Evolutionary conservation across 2,329 filamentous ascomycete genomes (phyloP).

Genomic region (Metarhizium sp.): DNA sequence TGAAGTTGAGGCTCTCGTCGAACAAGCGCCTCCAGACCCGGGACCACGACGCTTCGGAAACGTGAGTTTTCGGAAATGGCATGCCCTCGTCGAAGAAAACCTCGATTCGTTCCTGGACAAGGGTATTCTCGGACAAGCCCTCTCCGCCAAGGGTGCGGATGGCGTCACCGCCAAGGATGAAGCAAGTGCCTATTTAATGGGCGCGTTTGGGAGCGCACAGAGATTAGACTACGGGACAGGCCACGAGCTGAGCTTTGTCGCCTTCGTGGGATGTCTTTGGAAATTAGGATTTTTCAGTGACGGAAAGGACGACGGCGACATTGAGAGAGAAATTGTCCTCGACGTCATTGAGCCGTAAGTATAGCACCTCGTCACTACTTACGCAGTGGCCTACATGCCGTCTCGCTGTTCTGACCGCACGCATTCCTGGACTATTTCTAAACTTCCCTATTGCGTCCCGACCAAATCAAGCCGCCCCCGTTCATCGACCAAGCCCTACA

Average conservation of each 20-base stretch:
- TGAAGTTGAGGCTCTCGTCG: slow-evolving; percentile 56
- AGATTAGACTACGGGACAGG: slow-evolving; percentile 92
- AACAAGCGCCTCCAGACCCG: slow-evolving; percentile 72
- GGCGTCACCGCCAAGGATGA: slow-evolving; percentile 51
- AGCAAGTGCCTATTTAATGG: slow-evolving; percentile 69
- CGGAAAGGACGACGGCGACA: slow-evolving; percentile 37
- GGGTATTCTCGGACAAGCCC: slow-evolving; percentile 19
- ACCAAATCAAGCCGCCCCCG: background rate
- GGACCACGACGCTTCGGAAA: slow-evolving; percentile 91
- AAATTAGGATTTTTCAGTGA: slow-evolving; percentile 72
- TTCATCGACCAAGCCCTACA: background rate
- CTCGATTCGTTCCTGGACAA: slow-evolving; percentile 28
- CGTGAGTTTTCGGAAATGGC: slow-evolving; percentile 80
- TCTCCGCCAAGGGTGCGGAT: slow-evolving; percentile 12
- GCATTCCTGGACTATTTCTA: too few species aligned
- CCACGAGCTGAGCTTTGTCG: slow-evolving; percentile 89
- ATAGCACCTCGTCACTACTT: background rate
- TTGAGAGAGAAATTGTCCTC: slow-evolving; percentile 74
- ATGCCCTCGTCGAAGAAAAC: slow-evolving; percentile 54
- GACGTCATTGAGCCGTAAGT: slow-evolving; percentile 69
- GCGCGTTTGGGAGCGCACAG: slow-evolving; percentile 79
- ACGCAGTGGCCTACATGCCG: too few species aligned
- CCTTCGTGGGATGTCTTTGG: slow-evolving; percentile 85
- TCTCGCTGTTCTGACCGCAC: too few species aligned
- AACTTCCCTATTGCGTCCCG: too few species aligned